Base-by-base conservation (phyloP, 2,329 filamentous ascomycete species). In the Aspergillus sp. region DNA sequence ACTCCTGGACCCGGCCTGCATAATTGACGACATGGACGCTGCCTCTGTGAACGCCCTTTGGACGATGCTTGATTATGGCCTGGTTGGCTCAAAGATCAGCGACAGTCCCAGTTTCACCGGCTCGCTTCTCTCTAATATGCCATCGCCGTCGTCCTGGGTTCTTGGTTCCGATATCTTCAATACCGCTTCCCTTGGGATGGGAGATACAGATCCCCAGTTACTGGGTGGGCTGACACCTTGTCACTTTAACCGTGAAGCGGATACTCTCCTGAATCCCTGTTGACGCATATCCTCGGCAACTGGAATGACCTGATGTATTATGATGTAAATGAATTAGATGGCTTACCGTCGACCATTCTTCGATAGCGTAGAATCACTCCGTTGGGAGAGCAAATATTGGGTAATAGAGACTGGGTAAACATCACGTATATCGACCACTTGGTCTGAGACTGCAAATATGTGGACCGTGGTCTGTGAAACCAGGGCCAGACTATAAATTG, bases 31-130 rank as follows among this genome's bases (percentile, higher is more conserved):
- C 20, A 41, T 68, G 7, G 57, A 64, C 18, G 36, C 57, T 24
- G 52, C 48, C 8, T 58, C 58, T 1, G 55, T 63, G 17, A 56
- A 58, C 2, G 45, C 56, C 4, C 41, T 64, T 12, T 66, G 64
- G 62, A 61, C 66, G 26, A 66, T 68, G 64, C 57, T 67, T 17
- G 66, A 68, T 18, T 68, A 68, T 36, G 41, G 51, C 3, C 15
- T 38, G 1, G 42, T 53, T 1, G 51, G 51, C 42, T 44, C 42
- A 5, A 5, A 22, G 3, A n/a, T 30, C 53, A 58, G 51, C 12
- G 18, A 53, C 13, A 13, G 50, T 9, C 53, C 58, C 22, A 52
- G 50, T 18, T 44, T 43, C 6, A 11, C 54, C 6, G 38, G 39
- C n/a, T 24, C 50, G 3, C 18, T 26, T 11, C 26, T 43, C 1